These are phyloP conservation scores for Aspergillus campestris DNA, from an alignment of 495 filamentous ascomycete genomes.

Conservation along the genomic window DNA sequence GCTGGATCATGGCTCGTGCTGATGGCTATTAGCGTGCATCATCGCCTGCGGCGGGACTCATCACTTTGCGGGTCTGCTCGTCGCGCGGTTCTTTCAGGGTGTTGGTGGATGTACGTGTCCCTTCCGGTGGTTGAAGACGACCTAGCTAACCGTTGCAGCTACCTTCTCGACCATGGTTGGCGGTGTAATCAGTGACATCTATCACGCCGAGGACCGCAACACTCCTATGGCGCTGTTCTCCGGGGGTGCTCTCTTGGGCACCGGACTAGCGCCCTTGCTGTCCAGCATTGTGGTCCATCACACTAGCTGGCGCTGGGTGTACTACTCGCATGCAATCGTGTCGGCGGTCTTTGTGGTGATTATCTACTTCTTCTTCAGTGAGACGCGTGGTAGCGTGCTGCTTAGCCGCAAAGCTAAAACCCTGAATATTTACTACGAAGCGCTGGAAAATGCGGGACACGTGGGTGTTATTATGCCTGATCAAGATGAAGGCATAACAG, in stretches of 20 bases:
- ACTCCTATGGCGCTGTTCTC: constrained; percentile 87
- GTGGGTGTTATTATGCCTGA: constrained; percentile 48
- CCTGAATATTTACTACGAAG: constrained; percentile 75
- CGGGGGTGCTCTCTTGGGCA: constrained; percentile 67
- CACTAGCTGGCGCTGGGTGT: constrained; percentile 77
- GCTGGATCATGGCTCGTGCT: constrained; percentile 1
- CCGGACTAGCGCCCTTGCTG: constrained; percentile 69
- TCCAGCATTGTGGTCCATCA: constrained; percentile 61
- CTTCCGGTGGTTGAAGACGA: neutral
- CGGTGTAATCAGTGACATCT: constrained; percentile 85
- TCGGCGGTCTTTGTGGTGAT: constrained; percentile 53
- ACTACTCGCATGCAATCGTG: constrained; percentile 75
- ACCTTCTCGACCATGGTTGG: constrained; percentile 92
- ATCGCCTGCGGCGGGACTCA: constrained; percentile 69
- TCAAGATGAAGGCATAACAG: constrained; percentile 22
- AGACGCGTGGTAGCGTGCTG: constrained; percentile 77
- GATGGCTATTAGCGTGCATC: constrained; percentile 47
- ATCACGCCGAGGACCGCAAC: constrained; percentile 69
- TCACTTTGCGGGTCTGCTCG: constrained; percentile 62
- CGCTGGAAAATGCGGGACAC: constrained; percentile 57
- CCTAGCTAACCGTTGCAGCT: constrained; percentile 13
- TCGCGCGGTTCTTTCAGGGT: constrained; percentile 70
- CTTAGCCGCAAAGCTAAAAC: constrained; percentile 64
- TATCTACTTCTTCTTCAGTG: constrained; percentile 63
- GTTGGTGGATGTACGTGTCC: constrained; percentile 49